Base-by-base conservation (phyloP, 495 filamentous ascomycete species). In the Trypethelium eluteriae region DNA sequence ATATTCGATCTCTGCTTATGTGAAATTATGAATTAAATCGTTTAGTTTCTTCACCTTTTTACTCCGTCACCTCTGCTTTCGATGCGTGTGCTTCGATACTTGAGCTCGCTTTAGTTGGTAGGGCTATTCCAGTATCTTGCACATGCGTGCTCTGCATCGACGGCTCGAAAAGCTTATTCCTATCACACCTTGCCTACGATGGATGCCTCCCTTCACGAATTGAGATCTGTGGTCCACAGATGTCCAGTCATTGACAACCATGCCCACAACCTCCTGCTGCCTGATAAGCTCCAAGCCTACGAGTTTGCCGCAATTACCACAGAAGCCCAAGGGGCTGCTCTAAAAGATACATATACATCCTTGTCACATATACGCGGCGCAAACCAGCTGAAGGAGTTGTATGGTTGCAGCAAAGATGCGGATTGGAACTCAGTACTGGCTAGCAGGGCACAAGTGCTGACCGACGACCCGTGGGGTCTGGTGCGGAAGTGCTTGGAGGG, bases 201-300 rank as follows among this genome's bases (percentile, higher is more conserved):
- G 53, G 38, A 39, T 49, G 32, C 14, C 38, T 67, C 69, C 2
- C 65, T 79, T 4, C 65, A 77, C 34, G 74, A 74, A 6, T 77
- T 85, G 34, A 75, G 75, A 34, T 70, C 74, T 10, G 69, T 85
- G 35, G 86, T 94, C 62, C 81, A 83, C 66, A 80, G 71, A 16
- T 89, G 86, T 44, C 91, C 92, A 0, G 82, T 93, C 69, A 93
- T 96, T 72, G 92, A 96, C 74, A 87, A 93, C 73, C 92, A 96
- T 77, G 90, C 89, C 46, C 92, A 96, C 73, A 92, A 91, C 70
- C 78, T 92, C 0, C 79, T 96, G 1, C 67, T 82, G 53, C 79
- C 82, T 34, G 74, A 81, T 9, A 76, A 82, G 47, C 50, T 75
- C 7, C 71, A 73, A 56, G 69, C 67, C 3, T 62, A 74, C 56